Percentiles rank a stretch among this genome's conserved stretches.
phyloP scores from a whole-genome alignment of 441 rosid genomes.

The Daphne laureola region DNA sequence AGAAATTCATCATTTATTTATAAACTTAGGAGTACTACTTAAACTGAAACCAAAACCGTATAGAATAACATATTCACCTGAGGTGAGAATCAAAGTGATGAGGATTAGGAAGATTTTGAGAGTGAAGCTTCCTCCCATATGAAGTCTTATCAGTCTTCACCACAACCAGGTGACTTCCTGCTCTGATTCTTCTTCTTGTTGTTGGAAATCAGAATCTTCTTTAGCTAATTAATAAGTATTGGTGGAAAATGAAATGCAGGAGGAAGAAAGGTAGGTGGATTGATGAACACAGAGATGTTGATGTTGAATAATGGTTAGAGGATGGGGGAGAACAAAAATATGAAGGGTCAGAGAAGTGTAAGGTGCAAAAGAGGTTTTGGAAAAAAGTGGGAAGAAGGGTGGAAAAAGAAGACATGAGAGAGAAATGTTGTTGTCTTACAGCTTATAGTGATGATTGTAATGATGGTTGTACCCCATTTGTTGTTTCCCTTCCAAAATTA shows the following conservation, averaged over 20 bases:
- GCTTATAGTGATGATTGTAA: too few species aligned
- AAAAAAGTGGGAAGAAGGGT: conserved; percentile 21
- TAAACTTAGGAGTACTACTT: too few species aligned
- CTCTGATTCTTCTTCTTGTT: conserved; percentile 1
- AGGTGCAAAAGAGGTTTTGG: conserved; percentile 25
- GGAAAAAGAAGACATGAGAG: conserved; percentile 20
- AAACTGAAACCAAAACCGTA: too few species aligned
- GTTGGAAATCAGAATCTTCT: background rate
- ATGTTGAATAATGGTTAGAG: conserved; percentile 9
- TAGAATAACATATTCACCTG: conserved; percentile 21
- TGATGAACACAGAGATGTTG: conserved; percentile 11
- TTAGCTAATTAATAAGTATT: too few species aligned
- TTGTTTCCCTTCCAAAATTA: too few species aligned
- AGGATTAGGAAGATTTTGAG: conserved; percentile 19
- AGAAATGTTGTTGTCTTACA: conserved; percentile 30
- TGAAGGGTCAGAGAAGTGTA: conserved; percentile 7
- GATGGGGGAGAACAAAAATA: too few species aligned
- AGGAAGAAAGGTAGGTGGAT: conserved; percentile 10
- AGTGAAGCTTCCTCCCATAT: conserved; percentile 27
- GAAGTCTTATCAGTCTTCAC: background rate
- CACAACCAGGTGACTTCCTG: too few species aligned
- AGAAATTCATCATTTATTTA: too few species aligned
- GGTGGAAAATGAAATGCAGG: conserved; percentile 1
- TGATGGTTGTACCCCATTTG: too few species aligned
- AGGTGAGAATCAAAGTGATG: conserved; percentile 20